Base-by-base conservation (phyloP, 2,329 filamentous ascomycete species). In the Paecilomyces formosus region DNA sequence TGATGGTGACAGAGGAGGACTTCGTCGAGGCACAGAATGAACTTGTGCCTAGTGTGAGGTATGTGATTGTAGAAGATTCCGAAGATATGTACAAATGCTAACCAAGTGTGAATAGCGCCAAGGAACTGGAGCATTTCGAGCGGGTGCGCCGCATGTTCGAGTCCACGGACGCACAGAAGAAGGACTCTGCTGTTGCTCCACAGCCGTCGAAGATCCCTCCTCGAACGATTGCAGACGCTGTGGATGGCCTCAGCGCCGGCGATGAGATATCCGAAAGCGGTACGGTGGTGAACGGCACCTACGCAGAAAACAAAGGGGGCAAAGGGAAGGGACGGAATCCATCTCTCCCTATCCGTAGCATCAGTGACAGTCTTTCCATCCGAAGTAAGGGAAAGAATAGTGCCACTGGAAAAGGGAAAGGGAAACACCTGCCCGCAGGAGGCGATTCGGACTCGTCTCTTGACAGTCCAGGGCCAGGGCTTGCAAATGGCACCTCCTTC, bases 111-210 rank as follows among this genome's bases (percentile, higher is more conserved):
- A 56, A 61, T 61, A 96, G 91, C 68, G 87, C 88, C 11, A 93
- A 96, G 62, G 94, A 99, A 76, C 78, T 99, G 49, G 84, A 88
- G 54, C 94, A 99, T 71, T 99, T 97, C 67, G 90, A 96, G 70
- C 79, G 83, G 0, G 93, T 99, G 5, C 81, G 94, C 45, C 85
- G 83, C 18, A 84, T 85, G 18, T 99, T 99, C 69, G 94, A 99
- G 77, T 68, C 81, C 73, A 72, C 76, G 73, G 68, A 79, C 54
- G 75, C 78, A 61, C 76, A 79, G 61, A 74, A 77, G 58, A 71
- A 76, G 45, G 71, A 74, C 15, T 64, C 66, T 7, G 58, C 57
- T 35, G 57, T 15, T 45, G 57, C 22, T 49, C 61, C 26, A 58
- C 52, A 6, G 52, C 60, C 5, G 15, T 45, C 39, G 6, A 45